Evolutionary conservation across 345 rosid species (phyloP).

Genomic region (Populus simonii): DNA sequence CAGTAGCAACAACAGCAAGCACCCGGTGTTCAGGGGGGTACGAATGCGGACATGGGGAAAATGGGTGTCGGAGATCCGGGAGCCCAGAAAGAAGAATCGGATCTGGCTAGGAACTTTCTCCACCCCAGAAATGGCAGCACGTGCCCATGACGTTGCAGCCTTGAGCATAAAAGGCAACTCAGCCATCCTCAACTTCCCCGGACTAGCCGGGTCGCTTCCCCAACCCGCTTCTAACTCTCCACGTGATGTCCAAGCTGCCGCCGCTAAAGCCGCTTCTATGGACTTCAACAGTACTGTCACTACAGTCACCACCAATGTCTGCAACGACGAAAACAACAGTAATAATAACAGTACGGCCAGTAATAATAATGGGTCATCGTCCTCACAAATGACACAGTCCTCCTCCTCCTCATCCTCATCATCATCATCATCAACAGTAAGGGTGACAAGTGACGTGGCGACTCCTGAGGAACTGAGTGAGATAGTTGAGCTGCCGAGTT

Average conservation of each 20-base stretch:
- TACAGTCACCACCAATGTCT: neutral
- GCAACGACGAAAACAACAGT: neutral
- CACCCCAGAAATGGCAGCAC: slow-evolving; percentile 93
- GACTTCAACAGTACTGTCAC: slow-evolving; percentile 3
- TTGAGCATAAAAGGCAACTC: slow-evolving; percentile 74
- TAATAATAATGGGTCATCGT: neutral
- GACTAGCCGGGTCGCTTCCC: slow-evolving; percentile 65
- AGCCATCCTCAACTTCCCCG: slow-evolving; percentile 84
- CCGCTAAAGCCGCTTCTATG: slow-evolving; percentile 84
- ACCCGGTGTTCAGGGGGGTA: slow-evolving; percentile 73
- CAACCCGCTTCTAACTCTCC: slow-evolving; percentile 75
- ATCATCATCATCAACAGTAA: neutral
- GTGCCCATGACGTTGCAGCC: slow-evolving; percentile 98
- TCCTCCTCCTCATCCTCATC: slow-evolving; percentile 12
- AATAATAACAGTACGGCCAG: neutral
- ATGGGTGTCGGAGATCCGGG: slow-evolving; percentile 98
- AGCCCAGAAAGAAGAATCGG: slow-evolving; percentile 87
- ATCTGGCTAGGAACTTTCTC: slow-evolving; percentile 98
- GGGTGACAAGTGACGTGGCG: slow-evolving; percentile 36
- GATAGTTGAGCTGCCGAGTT: slow-evolving; percentile 76
- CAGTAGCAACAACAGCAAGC: slow-evolving; percentile 31
- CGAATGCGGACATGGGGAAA: slow-evolving; percentile 95
- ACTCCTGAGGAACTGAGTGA: slow-evolving; percentile 72
- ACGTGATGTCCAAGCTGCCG: slow-evolving; percentile 90
- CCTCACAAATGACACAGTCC: slow-evolving; percentile 13